Conservation (phyloP, 768 basidiomycete genomes). For the Leccinellum rugosiceps region DNA sequence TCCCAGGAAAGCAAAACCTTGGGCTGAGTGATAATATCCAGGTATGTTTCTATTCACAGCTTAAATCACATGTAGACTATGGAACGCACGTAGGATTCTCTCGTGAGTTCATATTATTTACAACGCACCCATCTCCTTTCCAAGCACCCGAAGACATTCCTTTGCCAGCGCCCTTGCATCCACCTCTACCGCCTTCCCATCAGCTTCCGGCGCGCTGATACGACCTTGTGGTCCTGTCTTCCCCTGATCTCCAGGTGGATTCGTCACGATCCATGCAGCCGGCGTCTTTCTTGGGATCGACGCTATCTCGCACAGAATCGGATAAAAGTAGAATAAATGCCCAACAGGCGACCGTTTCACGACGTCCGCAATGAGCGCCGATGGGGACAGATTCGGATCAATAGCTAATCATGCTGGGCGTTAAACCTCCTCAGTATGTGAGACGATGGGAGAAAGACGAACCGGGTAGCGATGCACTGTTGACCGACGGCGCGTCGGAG, state of each 20-base stretch:
- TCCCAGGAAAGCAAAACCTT: too few relatives aligned
- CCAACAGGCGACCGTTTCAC: conserved; percentile 73
- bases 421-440: background rate
- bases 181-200: conserved; percentile 41
- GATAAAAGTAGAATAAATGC: conserved; percentile 88
- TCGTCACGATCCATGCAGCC: conserved; percentile 53
- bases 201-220: conserved; percentile 19
- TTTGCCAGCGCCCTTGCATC: conserved; percentile 67
- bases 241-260: conserved; percentile 8
- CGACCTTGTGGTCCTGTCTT: conserved; percentile 12
- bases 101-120: conserved; percentile 3
- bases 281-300: conserved; percentile 69
- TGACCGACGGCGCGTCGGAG: conserved; percentile 59
- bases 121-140: conserved; percentile 67
- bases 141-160: conserved; percentile 65
- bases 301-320: conserved; percentile 73
- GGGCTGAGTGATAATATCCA: too few relatives aligned
- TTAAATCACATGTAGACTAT: too few relatives aligned
- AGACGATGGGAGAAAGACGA: conserved; percentile 14
- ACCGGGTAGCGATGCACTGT: conserved; percentile 59
- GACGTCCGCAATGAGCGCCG: conserved; percentile 62
- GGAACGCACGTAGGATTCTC: too few relatives aligned
- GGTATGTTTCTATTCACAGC: too few relatives aligned
- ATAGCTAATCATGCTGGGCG: conserved; percentile 22
- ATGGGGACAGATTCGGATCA: conserved; percentile 46